Conservation (phyloP, 805 yeast genomes). For the Ogataea wickerhamii region DNA sequence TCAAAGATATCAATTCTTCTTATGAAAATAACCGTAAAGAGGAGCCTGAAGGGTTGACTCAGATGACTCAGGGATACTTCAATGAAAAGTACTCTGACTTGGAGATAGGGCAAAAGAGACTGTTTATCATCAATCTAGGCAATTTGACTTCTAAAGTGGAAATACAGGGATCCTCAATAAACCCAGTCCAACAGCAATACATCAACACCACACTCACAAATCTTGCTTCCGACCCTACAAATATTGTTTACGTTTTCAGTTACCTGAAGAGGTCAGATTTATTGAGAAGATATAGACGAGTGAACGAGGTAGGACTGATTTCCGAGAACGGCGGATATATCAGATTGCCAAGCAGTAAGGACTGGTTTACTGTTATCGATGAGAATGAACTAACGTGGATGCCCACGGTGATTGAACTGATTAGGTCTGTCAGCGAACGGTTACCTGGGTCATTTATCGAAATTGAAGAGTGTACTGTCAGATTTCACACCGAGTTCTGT, state of each 20-base stretch:
- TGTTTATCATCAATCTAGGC: conserved; percentile 53
- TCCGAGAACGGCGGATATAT: conserved; percentile 90
- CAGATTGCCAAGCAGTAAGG: conserved; percentile 44
- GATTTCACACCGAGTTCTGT: conserved; percentile 71
- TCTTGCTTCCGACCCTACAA: conserved; percentile 52
- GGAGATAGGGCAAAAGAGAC: conserved; percentile 33
- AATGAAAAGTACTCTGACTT: conserved; percentile 28
- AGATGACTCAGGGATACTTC: conserved; percentile 34
- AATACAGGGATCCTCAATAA: conserved; percentile 35
- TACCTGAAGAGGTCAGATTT: conserved; percentile 60
- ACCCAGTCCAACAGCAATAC: conserved; percentile 59
- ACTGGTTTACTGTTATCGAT: conserved; percentile 63
- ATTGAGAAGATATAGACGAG: conserved; percentile 63
- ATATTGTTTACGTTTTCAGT: conserved; percentile 70
- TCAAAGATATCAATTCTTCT: conserved; percentile 46
- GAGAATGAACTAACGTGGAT: conserved; percentile 58
- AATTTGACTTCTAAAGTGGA: conserved; percentile 35
- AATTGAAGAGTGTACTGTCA: conserved; percentile 70
- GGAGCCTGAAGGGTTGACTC: conserved; percentile 20
- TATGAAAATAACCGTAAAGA: conserved; percentile 41
- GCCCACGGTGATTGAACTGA: conserved; percentile 50
- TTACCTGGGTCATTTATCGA: conserved; percentile 74
- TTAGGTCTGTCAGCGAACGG: conserved; percentile 65
- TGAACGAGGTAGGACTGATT: conserved; percentile 70
- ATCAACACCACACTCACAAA: conserved; percentile 56